Base-by-base conservation (phyloP, 352 stramenopile species). In the Pelagophyceae sp. region DNA sequence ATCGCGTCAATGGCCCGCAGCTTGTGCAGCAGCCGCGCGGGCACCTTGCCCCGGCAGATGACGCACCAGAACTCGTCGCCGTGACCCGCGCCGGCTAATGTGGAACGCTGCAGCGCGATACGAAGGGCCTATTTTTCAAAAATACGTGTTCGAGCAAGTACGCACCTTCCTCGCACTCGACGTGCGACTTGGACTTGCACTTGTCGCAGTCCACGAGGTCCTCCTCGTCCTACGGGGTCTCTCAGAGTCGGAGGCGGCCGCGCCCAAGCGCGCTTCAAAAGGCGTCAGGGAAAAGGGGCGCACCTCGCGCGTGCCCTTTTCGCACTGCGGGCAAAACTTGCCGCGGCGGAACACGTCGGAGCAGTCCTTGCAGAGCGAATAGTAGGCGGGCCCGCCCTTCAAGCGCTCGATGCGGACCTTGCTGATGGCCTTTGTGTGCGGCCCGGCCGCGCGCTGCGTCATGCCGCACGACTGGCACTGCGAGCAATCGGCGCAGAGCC, bases 151-250 rank as follows among this genome's bases (percentile, higher is more conserved):
- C n/a, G n/a, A n/a, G n/a, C n/a, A n/a, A n/a, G n/a, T n/a, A 69
- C 31, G 3, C 35, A 40, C 87, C 17, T 37, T 75, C 79, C 40
- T 80, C 81, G 72, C 85, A 89, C 27, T 77, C 85, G 45, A 81
- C 82, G 80, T 89, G 85, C 32, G 87, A 80, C 80, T 79, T 87
- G 3, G 82, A 37, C 0, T 81, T 75, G 72, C 85, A 89, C 31
- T 37, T 70, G 72, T 87, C 81, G 72, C 85, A 89, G 20, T 80
- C 82, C 17, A 89, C 70, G 82, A 89, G 79, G 80, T 85, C 80
- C 6, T 82, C 84, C 61, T 82, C 67, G 6, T 72, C 64, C 64
- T 54, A 54, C 11, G 45, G 45, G 45, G 45, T 23, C 45, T 54
- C n/a, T n/a, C n/a, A n/a, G n/a, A n/a, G n/a, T n/a, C n/a, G n/a